These are phyloP conservation scores for Martensiomyces pterosporus DNA, from an alignment of 192 early-diverging fungal genomes.

Conservation along the genomic window DNA sequence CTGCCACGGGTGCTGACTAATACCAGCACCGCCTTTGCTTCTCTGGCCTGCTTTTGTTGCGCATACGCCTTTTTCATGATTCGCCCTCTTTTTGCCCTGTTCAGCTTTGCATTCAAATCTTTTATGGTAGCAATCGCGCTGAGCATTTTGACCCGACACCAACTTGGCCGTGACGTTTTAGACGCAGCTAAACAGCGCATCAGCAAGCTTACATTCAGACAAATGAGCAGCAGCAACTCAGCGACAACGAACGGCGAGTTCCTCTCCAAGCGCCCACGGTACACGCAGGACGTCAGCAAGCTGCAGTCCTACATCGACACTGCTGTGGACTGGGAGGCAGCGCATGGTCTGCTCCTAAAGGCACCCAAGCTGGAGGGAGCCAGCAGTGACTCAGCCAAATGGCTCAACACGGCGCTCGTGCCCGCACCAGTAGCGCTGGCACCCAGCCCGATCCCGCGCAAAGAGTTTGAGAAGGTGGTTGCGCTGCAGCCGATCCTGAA, in stretches of 20 bases:
- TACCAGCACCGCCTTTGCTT: too few species aligned
- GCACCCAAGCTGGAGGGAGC: constrained; percentile 46
- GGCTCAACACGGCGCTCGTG: constrained; percentile 51
- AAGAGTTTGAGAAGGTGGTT: constrained; percentile 67
- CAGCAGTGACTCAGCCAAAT: constrained; percentile 7
- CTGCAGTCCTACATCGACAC: constrained; percentile 46
- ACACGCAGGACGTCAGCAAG: constrained; percentile 20
- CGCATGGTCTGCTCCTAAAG: constrained; percentile 77
- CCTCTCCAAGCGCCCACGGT: constrained; percentile 22
- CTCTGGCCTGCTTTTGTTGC: too few species aligned
- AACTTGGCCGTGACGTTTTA: too few species aligned
- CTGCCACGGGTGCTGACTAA: too few species aligned
- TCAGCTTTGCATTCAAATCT: too few species aligned
- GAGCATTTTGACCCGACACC: too few species aligned
- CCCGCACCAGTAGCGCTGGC: constrained; percentile 85
- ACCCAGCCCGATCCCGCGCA: constrained; percentile 77
- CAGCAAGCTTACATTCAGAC: too few species aligned
- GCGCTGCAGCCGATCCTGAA: constrained; percentile 78
- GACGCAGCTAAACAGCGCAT: too few species aligned
- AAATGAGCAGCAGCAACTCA: constrained; percentile 8
- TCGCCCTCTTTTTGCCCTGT: too few species aligned
- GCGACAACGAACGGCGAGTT: constrained; percentile 15
- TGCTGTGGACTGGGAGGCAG: constrained; percentile 79
- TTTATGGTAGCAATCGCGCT: too few species aligned
- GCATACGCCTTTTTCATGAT: too few species aligned